Evolutionary conservation across 2,329 filamentous ascomycete genomes (phyloP).

Genomic region (Exophiala aquamarina): DNA sequence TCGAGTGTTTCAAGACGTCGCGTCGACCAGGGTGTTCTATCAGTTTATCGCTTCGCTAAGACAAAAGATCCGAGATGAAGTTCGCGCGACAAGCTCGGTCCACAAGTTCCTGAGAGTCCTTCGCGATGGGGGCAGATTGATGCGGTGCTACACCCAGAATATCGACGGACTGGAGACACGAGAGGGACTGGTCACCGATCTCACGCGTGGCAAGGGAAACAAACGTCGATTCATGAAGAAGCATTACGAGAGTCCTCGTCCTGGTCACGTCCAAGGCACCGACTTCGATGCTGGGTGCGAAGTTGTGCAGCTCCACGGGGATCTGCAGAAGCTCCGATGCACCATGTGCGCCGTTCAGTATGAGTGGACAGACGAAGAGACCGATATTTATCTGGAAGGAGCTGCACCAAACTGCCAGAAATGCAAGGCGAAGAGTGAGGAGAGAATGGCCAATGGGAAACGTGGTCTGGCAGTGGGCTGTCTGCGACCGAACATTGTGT

Average conservation of each 20-base stretch:
- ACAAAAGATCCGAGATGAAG: constrained; percentile 60
- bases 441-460: constrained; percentile 65
- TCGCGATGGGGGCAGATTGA: constrained; percentile 65
- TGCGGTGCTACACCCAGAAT: constrained; percentile 73
- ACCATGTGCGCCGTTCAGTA: constrained; percentile 37
- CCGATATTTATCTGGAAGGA: constrained; percentile 52
- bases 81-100: constrained; percentile 60
- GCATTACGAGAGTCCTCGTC: constrained; percentile 28
- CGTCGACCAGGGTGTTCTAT: constrained; percentile 70
- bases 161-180: constrained; percentile 73
- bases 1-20: constrained; percentile 67
- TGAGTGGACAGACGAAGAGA: constrained; percentile 51
- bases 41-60: constrained; percentile 69
- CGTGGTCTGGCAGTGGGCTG: constrained; percentile 67
- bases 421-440: constrained; percentile 62
- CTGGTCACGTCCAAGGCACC: constrained; percentile 17
- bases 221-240: constrained; percentile 60
- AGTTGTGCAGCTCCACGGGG: constrained; percentile 69
- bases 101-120: constrained; percentile 69
- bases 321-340: constrained; percentile 64
- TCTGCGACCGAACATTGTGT: constrained; percentile 69
- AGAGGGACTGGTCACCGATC: constrained; percentile 64
- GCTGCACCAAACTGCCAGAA: constrained; percentile 67
- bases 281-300: constrained; percentile 40
- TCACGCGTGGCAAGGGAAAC: constrained; percentile 62